Percentiles rank a stretch among this genome's conserved stretches.
Evolutionary conservation across 306 rosid species (phyloP).

Genomic region (Mucuna pruriens): DNA sequence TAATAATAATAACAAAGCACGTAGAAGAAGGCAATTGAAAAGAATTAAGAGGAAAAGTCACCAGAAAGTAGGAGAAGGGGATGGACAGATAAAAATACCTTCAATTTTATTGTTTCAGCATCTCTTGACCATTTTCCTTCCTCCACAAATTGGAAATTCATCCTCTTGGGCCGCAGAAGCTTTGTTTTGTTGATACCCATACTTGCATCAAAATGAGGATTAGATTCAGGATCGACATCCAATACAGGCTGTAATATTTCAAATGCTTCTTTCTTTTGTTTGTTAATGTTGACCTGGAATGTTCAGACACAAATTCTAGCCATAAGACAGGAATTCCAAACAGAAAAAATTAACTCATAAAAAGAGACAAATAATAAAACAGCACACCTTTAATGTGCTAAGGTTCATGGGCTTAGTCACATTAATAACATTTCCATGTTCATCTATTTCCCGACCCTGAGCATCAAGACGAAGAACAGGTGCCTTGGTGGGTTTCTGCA

Average conservation of each 20-base stretch:
- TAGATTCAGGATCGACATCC: constrained; percentile 85
- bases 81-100: constrained; percentile 51
- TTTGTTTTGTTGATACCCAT: constrained; percentile 90
- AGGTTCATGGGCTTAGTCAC: constrained; percentile 81
- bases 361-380: constrained; percentile 18
- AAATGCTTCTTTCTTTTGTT: constrained; percentile 90
- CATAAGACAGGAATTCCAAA: neutral
- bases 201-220: constrained; percentile 79
- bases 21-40: constrained; percentile 10
- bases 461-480: constrained; percentile 99
- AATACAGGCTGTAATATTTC: constrained; percentile 88
- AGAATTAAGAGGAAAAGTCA: neutral
- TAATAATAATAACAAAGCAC: constrained; percentile 19
- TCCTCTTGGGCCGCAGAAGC: constrained; percentile 87
- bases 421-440: constrained; percentile 86
- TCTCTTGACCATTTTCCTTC: constrained; percentile 98
- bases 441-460: constrained; percentile 95
- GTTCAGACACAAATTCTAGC: constrained; percentile 19
- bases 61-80: neutral
- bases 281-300: constrained; percentile 92
- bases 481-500: constrained; percentile 84
- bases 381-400: constrained; percentile 89
- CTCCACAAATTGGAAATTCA: constrained; percentile 81
- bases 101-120: constrained; percentile 83
- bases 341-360: neutral